Percentiles rank a stretch among this genome's conserved stretches.
Conservation (phyloP, 306 rosid genomes). For the cucumber (Cucumis sativus) region Cucumber_9930_V3 NC_026660.2:14687501-14688000, state of each 20-base stretch:
- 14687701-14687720: constrained; percentile 27
- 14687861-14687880: constrained; percentile 71
- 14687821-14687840: constrained; percentile 8
- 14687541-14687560: constrained; percentile 17
- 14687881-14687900: constrained; percentile 72
- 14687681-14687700: constrained; percentile 35
- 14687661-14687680: constrained; percentile 30
- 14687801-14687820: not conserved
- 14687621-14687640: constrained; percentile 28
- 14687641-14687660: constrained; percentile 62
- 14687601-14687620: constrained; percentile 34
- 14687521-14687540: constrained; percentile 23
- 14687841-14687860: constrained; percentile 76
- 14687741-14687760: constrained; percentile 31
- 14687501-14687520: constrained; percentile 97
- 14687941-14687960: constrained; percentile 67
- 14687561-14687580: constrained; percentile 10
- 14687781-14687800: constrained; percentile 10
- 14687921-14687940: constrained; percentile 70
- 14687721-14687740: constrained; percentile 26
- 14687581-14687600: constrained; percentile 12
- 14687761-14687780: constrained; percentile 19
- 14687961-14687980: constrained; percentile 51
- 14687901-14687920: constrained; percentile 66
- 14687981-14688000: constrained; percentile 34